Percentiles rank a stretch among this genome's conserved stretches.
Evolutionary conservation across 192 early-diverging fungal species (phyloP).

Genomic region (Oehlia diaphana): DNA sequence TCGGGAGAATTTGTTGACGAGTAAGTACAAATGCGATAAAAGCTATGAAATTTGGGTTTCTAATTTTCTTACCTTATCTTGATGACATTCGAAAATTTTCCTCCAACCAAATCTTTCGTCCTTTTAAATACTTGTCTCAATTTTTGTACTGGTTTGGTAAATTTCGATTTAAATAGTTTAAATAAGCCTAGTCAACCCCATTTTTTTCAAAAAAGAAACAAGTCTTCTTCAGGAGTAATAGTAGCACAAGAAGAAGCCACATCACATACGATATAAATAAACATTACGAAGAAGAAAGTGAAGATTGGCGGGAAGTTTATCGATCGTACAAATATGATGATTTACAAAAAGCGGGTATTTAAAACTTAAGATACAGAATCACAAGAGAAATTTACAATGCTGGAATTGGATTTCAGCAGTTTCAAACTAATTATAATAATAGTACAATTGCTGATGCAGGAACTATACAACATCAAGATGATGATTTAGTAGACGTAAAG

Average conservation of each 20-base stretch:
- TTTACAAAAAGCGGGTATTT: background rate
- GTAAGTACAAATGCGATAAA: no score
- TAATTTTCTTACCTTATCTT: no score
- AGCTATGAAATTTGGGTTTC: no score
- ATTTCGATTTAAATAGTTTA: background rate
- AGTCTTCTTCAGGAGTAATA: background rate
- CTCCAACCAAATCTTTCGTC: background rate
- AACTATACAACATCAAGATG: background rate
- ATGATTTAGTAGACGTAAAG: constrained; percentile 22
- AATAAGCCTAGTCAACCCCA: background rate
- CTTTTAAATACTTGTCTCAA: background rate
- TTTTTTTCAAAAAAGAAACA: background rate
- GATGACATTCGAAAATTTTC: background rate
- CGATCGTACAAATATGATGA: constrained; percentile 12
- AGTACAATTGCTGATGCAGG: constrained; percentile 1
- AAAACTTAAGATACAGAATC: background rate
- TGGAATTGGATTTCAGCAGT: background rate
- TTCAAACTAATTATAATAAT: background rate
- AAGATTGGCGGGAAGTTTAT: constrained; percentile 17
- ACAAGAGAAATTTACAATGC: background rate
- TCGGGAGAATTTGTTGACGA: no score
- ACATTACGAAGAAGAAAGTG: background rate
- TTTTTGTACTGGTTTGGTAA: background rate
- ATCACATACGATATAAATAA: background rate
- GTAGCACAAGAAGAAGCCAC: background rate